Evolutionary conservation across 139 green algal species (phyloP).

Genomic region (Tetradesmus lagerheimii): DNA sequence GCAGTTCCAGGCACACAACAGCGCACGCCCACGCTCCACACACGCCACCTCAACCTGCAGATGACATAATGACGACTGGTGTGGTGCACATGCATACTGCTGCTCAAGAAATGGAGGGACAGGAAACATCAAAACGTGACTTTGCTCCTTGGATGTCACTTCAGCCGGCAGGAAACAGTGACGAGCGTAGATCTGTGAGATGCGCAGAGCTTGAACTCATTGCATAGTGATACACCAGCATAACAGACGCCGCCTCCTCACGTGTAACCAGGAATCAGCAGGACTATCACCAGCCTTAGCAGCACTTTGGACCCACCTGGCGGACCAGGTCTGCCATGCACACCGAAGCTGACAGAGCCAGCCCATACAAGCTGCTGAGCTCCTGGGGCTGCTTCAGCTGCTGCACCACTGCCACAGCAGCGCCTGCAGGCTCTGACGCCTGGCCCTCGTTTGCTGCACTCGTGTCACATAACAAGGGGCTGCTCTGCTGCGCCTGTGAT

Average conservation of each 20-base stretch:
- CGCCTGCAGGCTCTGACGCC: background rate
- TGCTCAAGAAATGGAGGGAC: slow-evolving; percentile 54
- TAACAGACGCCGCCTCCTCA: too few relatives aligned
- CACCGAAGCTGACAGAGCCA: slow-evolving; percentile 50
- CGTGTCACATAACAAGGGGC: background rate
- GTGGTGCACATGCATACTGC: background rate
- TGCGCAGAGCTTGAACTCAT: too few relatives aligned
- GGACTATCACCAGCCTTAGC: too few relatives aligned
- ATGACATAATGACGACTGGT: too few relatives aligned
- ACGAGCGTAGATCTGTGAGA: too few relatives aligned
- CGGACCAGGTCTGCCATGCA: slow-evolving; percentile 71
- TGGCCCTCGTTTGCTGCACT: background rate
- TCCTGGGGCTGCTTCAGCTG: background rate
- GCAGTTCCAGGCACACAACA: slow-evolving; percentile 72
- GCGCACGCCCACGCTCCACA: slow-evolving; percentile 66
- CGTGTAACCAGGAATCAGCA: too few relatives aligned
- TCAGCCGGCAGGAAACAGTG: too few relatives aligned
- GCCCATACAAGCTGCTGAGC: slow-evolving; percentile 49
- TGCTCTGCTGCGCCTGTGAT: background rate
- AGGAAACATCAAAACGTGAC: too few relatives aligned
- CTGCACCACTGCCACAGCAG: slow-evolving; percentile 43
- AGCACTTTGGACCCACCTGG: slow-evolving; percentile 60
- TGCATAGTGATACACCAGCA: too few relatives aligned
- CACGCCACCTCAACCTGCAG: slow-evolving; percentile 76
- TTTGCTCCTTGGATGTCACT: too few relatives aligned